A percentile compares a stretch with the other conserved stretches of the same genome.
Conservation (phyloP, 148 eudicot species). For the Rhododendron ovatum region DNA sequence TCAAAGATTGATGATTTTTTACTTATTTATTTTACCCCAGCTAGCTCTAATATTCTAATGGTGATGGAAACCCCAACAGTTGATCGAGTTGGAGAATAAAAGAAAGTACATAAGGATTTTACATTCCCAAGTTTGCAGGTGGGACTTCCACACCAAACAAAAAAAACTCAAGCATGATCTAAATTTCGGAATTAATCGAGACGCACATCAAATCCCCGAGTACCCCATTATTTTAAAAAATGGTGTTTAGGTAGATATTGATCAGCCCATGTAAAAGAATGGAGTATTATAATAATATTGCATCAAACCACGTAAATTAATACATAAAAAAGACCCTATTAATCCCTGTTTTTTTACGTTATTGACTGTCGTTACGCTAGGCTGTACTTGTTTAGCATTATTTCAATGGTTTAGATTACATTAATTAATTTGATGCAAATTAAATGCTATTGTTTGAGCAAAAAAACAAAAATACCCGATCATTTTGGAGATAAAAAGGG, state of each 20-base stretch:
- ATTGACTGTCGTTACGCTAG: background rate
- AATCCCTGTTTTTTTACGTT: background rate
- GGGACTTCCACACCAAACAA: background rate
- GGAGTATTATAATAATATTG: background rate
- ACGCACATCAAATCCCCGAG: background rate
- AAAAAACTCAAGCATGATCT: background rate
- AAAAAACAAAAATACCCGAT: background rate
- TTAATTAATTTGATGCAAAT: background rate
- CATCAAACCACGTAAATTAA: background rate
- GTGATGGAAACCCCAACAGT: too few relatives aligned
- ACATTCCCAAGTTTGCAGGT: background rate
- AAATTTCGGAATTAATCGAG: too few relatives aligned
- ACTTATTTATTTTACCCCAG: too few relatives aligned
- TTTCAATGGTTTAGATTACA: background rate
- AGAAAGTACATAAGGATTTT: too few relatives aligned
- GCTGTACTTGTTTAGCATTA: background rate
- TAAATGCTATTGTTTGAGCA: background rate
- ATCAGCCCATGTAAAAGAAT: background rate
- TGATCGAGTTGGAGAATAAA: too few relatives aligned
- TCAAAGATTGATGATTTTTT: too few relatives aligned
- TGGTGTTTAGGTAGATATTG: background rate
- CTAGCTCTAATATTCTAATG: background rate
- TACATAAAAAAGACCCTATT: background rate
- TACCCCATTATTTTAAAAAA: background rate
- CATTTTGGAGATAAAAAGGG: background rate